A percentile compares a stretch with the other conserved stretches of the same genome.
These are phyloP conservation scores for Ceriops tagal DNA, from an alignment of 345 rosid species.

Conservation along the genomic window DNA sequence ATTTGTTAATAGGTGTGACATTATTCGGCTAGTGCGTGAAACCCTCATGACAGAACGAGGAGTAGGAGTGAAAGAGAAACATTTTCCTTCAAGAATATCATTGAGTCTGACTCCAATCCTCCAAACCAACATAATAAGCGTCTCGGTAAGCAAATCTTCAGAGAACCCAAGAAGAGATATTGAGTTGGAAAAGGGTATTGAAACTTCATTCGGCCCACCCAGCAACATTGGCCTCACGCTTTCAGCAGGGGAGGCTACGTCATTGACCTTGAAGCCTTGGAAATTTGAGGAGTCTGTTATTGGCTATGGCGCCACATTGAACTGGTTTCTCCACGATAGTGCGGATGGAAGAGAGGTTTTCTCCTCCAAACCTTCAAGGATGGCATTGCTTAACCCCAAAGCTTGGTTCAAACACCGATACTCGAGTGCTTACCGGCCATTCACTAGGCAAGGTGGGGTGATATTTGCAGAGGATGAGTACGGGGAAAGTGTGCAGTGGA, in stretches of 20 bases:
- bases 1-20: conserved; percentile 47
- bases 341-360: conserved; percentile 76
- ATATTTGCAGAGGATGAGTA: conserved; percentile 78
- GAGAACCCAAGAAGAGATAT: conserved; percentile 55
- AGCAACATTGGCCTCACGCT: conserved; percentile 59
- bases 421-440: conserved; percentile 62
- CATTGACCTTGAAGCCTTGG: conserved; percentile 74
- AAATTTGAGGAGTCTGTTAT: conserved; percentile 69
- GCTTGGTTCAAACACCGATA: conserved; percentile 84
- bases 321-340: conserved; percentile 87
- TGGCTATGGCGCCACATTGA: conserved; percentile 56
- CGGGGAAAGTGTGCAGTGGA: conserved; percentile 73
- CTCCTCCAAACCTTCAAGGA: conserved; percentile 64
- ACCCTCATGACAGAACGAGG: conserved; percentile 63
- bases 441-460: conserved; percentile 79
- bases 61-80: conserved; percentile 61
- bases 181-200: conserved; percentile 45
- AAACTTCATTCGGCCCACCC: conserved; percentile 64
- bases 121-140: conserved; percentile 67
- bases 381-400: conserved; percentile 58
- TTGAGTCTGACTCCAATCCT: conserved; percentile 59
- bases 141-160: conserved; percentile 71
- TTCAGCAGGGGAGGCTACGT: conserved; percentile 53
- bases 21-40: conserved; percentile 49
- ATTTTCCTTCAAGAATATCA: conserved; percentile 78